Evolutionary conservation across 129 eudicot genomes (phyloP).

Genomic region (Dittrichia graveolens): DNA sequence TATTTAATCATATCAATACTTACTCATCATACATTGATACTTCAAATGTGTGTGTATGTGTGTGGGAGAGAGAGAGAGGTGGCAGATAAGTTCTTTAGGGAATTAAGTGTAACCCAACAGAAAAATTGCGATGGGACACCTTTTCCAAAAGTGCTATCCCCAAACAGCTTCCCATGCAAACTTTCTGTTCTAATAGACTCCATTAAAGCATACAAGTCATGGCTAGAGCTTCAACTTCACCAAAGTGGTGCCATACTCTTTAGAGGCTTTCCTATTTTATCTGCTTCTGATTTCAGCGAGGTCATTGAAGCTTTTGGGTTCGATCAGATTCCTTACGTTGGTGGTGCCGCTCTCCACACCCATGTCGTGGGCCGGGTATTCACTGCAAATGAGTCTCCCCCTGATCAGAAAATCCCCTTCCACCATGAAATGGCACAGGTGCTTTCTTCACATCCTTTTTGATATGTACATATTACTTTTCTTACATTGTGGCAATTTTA

Average conservation of each 20-base stretch:
- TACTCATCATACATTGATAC: too few species aligned
- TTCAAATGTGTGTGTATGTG: too few species aligned
- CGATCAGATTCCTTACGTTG: conserved; percentile 6
- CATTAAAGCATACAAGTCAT: conserved; percentile 39
- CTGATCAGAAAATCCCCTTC: conserved; percentile 23
- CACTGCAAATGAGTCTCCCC: conserved; percentile 21
- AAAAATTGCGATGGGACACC: neutral
- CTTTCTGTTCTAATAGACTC: conserved; percentile 26
- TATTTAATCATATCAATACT: too few species aligned
- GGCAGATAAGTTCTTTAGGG: neutral
- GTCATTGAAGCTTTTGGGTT: conserved; percentile 26
- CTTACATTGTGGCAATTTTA: too few species aligned
- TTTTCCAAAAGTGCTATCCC: neutral
- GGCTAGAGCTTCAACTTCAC: conserved; percentile 30
- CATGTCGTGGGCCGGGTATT: conserved; percentile 31
- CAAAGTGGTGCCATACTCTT: conserved; percentile 23
- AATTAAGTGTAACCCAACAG: neutral
- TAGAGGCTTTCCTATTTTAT: conserved; percentile 23
- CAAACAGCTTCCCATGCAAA: neutral
- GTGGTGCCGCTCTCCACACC: conserved; percentile 50
- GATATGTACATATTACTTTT: too few species aligned
- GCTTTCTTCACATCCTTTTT: neutral
- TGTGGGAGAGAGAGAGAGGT: neutral
- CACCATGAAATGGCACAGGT: conserved; percentile 2
- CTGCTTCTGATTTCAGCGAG: conserved; percentile 63